Evolutionary conservation across 768 basidiomycete species (phyloP), one percentile per base, ranked within the genome.

Genomic region (Boletus sp.): DNA sequence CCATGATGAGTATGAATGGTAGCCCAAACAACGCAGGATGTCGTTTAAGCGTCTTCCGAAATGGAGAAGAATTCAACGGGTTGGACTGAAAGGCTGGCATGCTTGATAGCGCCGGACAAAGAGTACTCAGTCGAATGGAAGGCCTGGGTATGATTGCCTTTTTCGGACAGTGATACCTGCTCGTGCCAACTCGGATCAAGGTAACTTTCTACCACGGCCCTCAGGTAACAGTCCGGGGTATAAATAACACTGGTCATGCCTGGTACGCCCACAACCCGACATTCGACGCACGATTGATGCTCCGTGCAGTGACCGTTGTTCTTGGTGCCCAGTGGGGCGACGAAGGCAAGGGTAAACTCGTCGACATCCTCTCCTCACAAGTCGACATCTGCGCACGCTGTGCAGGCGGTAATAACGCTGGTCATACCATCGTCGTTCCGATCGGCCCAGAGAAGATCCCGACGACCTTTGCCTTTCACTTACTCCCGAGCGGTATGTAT

Each of bases 331-430:
- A 95, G 66, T 95, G 92, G 92, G 92, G 92, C 43, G 92, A 94
- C 69, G 92, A 93, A 71, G 91, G 92, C 61, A 91, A 92, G 72
- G 93, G 93, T 15, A 98, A 99, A 75, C 84, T 99, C 52, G 97
- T 97, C 54, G 97, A 99, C 70, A 93, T 99, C 67, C 81, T 99
- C 60, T 83, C 94, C 37, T 90, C 88, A 14, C 83, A 95, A 40
- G 79, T 83, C 55, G 97, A 99, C 71, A 70, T 98, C 68, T 98
- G 95, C 65, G 96, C 94, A 19, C 83, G 97, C 44, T 98, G 93
- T 70, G 97, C 97, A 13, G 97, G 97, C 14, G 97, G 97, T 11
- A 98, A 98, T 77, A 99, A 99, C 69, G 97, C 97, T 23, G 97
- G 97, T 2, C 97, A 99, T 74, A 98, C 97, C 23, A 98, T 99